Conservation (phyloP, 768 basidiomycete genomes). For the Collybia sp. region DNA sequence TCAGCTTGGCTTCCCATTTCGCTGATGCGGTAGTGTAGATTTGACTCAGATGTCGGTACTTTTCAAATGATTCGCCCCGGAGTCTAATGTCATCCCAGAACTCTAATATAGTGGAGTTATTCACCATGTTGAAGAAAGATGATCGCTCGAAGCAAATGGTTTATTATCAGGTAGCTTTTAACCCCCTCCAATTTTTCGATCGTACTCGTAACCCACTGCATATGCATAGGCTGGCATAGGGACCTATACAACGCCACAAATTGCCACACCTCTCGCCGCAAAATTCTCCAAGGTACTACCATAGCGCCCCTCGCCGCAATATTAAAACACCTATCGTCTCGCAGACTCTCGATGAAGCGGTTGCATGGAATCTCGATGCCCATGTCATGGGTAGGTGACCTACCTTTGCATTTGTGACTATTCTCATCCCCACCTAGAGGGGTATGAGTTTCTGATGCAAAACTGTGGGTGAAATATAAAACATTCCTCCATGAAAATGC, state of each 20-base stretch:
- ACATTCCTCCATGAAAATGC: not conserved
- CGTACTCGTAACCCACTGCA: not conserved
- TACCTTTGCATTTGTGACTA: not conserved
- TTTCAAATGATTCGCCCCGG: not conserved
- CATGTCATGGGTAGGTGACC: slow-evolving; percentile 43
- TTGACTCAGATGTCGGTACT: slow-evolving; percentile 15
- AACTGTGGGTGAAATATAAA: slow-evolving; percentile 31
- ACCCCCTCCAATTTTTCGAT: no score
- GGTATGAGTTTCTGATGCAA: slow-evolving; percentile 58
- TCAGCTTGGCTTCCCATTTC: not conserved
- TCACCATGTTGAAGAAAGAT: slow-evolving; percentile 31
- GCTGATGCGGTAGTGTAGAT: slow-evolving; percentile 6
- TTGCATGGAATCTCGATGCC: slow-evolving; percentile 45
- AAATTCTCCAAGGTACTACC: slow-evolving; percentile 22
- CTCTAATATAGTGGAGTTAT: slow-evolving; percentile 34
- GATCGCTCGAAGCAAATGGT: slow-evolving; percentile 31
- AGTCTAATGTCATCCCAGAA: slow-evolving; percentile 15
- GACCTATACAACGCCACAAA: slow-evolving; percentile 48
- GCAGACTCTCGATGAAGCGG: slow-evolving; percentile 33
- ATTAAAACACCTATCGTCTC: not conserved
- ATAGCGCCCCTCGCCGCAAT: not conserved
- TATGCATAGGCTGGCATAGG: slow-evolving; percentile 45
- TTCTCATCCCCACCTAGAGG: slow-evolving; percentile 25
- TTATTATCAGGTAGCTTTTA: slow-evolving; percentile 31
- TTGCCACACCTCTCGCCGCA: slow-evolving; percentile 41